A percentile compares a stretch with the other conserved stretches of the same genome.
These are phyloP conservation scores for Craterostigma plantagineum DNA, from an alignment of 257 asterid genomes.

Conservation along the genomic window DNA sequence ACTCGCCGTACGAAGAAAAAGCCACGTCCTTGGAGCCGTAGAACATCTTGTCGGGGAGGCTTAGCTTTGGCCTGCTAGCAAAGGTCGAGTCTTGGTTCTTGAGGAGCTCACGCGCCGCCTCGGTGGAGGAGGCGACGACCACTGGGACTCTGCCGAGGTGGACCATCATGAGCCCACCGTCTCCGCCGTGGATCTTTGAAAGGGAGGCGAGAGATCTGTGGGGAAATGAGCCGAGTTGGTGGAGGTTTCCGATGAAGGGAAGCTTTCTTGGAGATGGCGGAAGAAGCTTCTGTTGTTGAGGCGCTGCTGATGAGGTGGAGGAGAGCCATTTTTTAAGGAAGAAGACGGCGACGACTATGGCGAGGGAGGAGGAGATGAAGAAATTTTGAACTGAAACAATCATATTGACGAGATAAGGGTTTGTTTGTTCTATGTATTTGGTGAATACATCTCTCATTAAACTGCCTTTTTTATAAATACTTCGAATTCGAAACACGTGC, in stretches of 20 bases:
- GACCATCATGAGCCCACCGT: slow-evolving; percentile 23
- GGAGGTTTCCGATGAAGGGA: slow-evolving; percentile 27
- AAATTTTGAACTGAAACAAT: too few relatives aligned
- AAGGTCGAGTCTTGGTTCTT: slow-evolving; percentile 21
- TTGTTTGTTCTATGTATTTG: too few relatives aligned
- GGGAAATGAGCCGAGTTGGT: slow-evolving; percentile 21
- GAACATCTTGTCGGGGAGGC: slow-evolving; percentile 7
- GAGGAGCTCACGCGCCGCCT: slow-evolving; percentile 22
- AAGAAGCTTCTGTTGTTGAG: slow-evolving; percentile 8
- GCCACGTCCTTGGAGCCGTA: slow-evolving; percentile 16
- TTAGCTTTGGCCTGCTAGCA: slow-evolving; percentile 19
- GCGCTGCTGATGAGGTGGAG: too few relatives aligned
- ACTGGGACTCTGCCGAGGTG: slow-evolving; percentile 23
- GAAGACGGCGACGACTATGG: background rate
- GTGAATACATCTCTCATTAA: too few relatives aligned
- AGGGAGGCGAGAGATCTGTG: slow-evolving; percentile 22
- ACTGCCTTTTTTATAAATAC: too few relatives aligned
- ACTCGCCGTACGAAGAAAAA: slow-evolving; percentile 24
- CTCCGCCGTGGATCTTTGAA: slow-evolving; percentile 20
- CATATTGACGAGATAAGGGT: too few relatives aligned
- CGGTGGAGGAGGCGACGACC: slow-evolving; percentile 21
- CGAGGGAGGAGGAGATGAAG: background rate
- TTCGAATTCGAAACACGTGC: too few relatives aligned
- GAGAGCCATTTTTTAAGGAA: too few relatives aligned
- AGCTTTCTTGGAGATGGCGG: slow-evolving; percentile 30